Evolutionary conservation across 805 yeast genomes (phyloP).

Genomic region (Torulaspora quercuum): DNA sequence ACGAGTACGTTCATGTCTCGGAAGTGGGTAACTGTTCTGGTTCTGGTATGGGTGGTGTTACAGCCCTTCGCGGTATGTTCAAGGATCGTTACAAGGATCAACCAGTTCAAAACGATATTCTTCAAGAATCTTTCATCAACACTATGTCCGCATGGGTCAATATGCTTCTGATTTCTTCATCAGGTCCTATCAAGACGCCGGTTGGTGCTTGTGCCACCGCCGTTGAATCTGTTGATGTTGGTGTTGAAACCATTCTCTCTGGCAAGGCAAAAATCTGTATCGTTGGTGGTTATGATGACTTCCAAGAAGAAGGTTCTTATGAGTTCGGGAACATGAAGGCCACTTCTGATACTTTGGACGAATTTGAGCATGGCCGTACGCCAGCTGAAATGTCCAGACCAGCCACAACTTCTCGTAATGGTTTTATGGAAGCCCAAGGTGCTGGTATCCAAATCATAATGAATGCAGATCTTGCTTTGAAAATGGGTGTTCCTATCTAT

Average conservation of each 20-base stretch:
- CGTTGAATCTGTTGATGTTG: slow-evolving; percentile 93
- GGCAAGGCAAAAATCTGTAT: slow-evolving; percentile 95
- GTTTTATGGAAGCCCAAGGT: slow-evolving; percentile 99
- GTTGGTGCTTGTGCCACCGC: slow-evolving; percentile 99
- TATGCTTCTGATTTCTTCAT: slow-evolving; percentile 92
- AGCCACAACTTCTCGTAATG: slow-evolving; percentile 90
- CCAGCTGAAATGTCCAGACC: slow-evolving; percentile 99
- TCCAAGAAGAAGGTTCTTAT: slow-evolving; percentile 98
- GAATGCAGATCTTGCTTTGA: slow-evolving; percentile 89
- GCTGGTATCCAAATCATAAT: slow-evolving; percentile 95
- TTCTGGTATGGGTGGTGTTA: slow-evolving; percentile 99
- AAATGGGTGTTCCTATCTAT: slow-evolving; percentile 99
- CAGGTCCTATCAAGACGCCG: slow-evolving; percentile 99
- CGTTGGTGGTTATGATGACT: slow-evolving; percentile 99
- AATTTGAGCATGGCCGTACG: slow-evolving; percentile 92
- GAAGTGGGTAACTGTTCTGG: slow-evolving; percentile 99
- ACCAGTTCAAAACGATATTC: slow-evolving; percentile 95
- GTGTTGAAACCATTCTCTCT: slow-evolving; percentile 86
- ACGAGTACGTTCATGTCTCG: slow-evolving; percentile 95
- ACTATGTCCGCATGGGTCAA: slow-evolving; percentile 99
- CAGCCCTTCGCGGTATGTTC: slow-evolving; percentile 97
- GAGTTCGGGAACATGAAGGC: slow-evolving; percentile 99
- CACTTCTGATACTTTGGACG: slow-evolving; percentile 84
- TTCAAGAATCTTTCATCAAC: slow-evolving; percentile 97
- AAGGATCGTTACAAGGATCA: slow-evolving; percentile 87